phyloP scores from a whole-genome alignment of 257 asterid genomes.

The Lavandula angustifolia region DNA sequence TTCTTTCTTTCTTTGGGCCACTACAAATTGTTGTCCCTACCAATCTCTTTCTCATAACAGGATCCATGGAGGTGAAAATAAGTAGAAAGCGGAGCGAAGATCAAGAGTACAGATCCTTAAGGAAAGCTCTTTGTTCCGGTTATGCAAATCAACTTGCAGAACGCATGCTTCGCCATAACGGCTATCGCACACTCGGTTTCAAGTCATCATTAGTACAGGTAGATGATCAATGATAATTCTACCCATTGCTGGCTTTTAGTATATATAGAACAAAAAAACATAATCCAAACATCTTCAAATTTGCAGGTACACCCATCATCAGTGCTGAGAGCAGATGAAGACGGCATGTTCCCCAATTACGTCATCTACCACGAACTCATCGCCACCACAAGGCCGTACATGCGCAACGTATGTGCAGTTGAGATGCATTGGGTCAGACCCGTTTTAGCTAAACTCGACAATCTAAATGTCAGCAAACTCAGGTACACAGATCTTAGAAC shows the following conservation, averaged over 20 bases:
- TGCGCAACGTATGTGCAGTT: conserved; percentile 86
- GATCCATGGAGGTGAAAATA: conserved; percentile 62
- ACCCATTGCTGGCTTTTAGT: neutral
- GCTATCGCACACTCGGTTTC: conserved; percentile 82
- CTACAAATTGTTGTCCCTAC: conserved; percentile 12
- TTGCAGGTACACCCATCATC: conserved; percentile 88
- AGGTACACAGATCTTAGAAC: conserved; percentile 45
- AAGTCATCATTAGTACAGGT: conserved; percentile 95
- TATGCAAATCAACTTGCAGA: conserved; percentile 92
- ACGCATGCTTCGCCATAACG: conserved; percentile 91
- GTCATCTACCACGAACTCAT: conserved; percentile 82
- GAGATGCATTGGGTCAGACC: conserved; percentile 88
- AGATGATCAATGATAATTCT: conserved; percentile 3
- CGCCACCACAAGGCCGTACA: conserved; percentile 75
- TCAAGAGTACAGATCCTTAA: conserved; percentile 65
- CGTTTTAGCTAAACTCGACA: conserved; percentile 63
- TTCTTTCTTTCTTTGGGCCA: neutral
- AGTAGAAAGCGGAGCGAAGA: conserved; percentile 56
- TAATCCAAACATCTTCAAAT: neutral
- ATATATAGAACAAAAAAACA: conserved; percentile 6
- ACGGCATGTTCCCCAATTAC: conserved; percentile 84
- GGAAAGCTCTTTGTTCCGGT: conserved; percentile 86
- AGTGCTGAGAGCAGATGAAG: conserved; percentile 74
- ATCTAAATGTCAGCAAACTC: conserved; percentile 60
- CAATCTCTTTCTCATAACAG: conserved; percentile 38